Evolutionary conservation across 2,329 filamentous ascomycete species (phyloP).

Genomic region (Botrytis elliptica): DNA sequence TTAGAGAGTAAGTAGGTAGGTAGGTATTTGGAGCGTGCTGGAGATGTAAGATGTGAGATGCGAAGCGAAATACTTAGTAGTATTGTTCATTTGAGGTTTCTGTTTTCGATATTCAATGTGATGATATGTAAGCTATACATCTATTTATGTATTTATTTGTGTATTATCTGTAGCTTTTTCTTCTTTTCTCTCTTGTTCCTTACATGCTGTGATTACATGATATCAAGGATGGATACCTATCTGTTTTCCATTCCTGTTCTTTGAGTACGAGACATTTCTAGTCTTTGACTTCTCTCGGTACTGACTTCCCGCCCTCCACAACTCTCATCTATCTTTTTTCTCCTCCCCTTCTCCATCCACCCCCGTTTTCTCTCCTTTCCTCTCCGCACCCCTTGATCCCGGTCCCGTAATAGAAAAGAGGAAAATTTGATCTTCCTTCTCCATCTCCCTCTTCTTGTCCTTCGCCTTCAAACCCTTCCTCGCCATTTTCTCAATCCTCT

Average conservation of each 20-base stretch:
- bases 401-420: constrained; percentile 29
- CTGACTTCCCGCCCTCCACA: neutral
- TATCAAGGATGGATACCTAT: neutral
- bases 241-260: neutral
- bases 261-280: neutral
- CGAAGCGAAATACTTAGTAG: neutral
- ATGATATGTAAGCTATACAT: neutral
- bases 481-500: neutral
- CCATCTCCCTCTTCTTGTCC: constrained; percentile 19
- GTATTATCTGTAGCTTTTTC: neutral
- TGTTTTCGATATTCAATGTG: too few relatives aligned
- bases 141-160: neutral
- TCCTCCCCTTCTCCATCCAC: neutral
- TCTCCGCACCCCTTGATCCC: neutral
- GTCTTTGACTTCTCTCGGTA: neutral
- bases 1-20: too few relatives aligned
- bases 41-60: neutral
- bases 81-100: neutral
- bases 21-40: too few relatives aligned
- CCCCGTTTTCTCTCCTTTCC: neutral
- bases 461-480: neutral
- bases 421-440: constrained; percentile 31
- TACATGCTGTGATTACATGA: neutral
- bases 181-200: neutral
- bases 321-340: neutral